Base-by-base conservation (phyloP, 192 early-diverging fungal genomes). In the Coemansia guatemalensis region DNA sequence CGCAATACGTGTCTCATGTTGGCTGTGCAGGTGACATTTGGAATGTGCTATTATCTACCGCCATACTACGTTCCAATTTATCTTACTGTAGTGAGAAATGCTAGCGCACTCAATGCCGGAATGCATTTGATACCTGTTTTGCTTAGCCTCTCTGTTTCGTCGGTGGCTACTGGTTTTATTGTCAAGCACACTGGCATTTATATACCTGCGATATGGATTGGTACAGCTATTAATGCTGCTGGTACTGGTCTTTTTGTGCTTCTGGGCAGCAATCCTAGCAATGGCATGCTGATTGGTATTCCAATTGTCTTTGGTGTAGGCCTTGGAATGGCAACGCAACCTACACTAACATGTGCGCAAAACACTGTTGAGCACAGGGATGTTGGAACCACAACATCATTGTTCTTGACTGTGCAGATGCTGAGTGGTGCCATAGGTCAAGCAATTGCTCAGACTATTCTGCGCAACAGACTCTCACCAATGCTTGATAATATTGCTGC, bases 1-100 rank as follows among this genome's bases (percentile, higher is more conserved):
- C 73, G 76, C 58, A 83, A 74, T 61, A 44, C 58, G 5, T 2
- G 60, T 3, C 69, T 83, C 6, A 65, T 57, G 56, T 57, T 69
- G 29, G 21, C 73, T 12, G 24, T 24, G 20, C 68, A 71, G 25
- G 44, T 73, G 20, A 53, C 54, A 17, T 66, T 83, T 51, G 81
- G 81, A 48, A 70, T 73, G 69, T 53, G 59, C n/a, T 65, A 78
- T 56, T 68, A 75, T 33, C 41, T 63, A 32, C 65, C 64, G 41
- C 66, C 75, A 25, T 90, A 84, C 60, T 89, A 85, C 67, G 63
- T 85, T 20, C 88, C 90, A 39, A 30, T 90, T 29, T 88, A 83
- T 23, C 88, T 85, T 57, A 84, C 86, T 48, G 78, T 94, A 47
- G 87, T 91, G 57, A 71, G 83, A 23, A 73, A 88, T 48, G 71